Evolutionary conservation across 2,329 filamentous ascomycete genomes (phyloP), one percentile per base, ranked within the genome.

Genomic region (Macrophomina tecta): DNA sequence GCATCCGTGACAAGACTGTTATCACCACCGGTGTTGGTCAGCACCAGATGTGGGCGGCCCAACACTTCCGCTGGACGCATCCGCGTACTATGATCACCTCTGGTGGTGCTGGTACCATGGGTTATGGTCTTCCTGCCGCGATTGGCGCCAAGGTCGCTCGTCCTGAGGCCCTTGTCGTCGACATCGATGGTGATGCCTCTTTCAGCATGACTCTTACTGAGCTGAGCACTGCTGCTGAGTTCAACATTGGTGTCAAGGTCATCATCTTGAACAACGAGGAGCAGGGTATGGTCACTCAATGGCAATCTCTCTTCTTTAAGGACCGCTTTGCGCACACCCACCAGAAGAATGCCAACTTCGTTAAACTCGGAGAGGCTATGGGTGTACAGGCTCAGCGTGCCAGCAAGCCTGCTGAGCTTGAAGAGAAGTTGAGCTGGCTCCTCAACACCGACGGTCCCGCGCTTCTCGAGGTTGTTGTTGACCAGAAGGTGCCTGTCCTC

Each of bases 161-260:
- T 53, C 90, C 90, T 3, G 91, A 97, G 62, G 89, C 91, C 69
- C 87, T 97, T 61, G 94, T 98, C 68, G 89, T 98, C 68, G 94
- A 98, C 79, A 96, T 98, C 74, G 95, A 99, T 77, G 95, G 95
- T 69, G 95, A 98, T 78, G 95, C 94, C n/a, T 97, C 94, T 3
- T 98, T 99, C 84, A 92, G 93, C 85, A 98, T 99, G 95, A 98
- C 95, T 5, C 85, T 97, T 68, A 97, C 94, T 1, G 95, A 99
- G 82, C 89, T 99, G 64, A 92, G 91, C 53, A 97, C 94, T 1
- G 94, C 94, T 49, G 88, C 91, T 8, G 94, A 99, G 82, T 98
- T 98, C 85, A 92, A 95, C 82, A 97, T 98, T 78, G 94, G 92
- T 70, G 90, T 97, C 80, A 98, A 98, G 86, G 86, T 98, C 68